Evolutionary conservation across 2,329 filamentous ascomycete species (phyloP).

Genomic region (Aspergillus sp.): DNA sequence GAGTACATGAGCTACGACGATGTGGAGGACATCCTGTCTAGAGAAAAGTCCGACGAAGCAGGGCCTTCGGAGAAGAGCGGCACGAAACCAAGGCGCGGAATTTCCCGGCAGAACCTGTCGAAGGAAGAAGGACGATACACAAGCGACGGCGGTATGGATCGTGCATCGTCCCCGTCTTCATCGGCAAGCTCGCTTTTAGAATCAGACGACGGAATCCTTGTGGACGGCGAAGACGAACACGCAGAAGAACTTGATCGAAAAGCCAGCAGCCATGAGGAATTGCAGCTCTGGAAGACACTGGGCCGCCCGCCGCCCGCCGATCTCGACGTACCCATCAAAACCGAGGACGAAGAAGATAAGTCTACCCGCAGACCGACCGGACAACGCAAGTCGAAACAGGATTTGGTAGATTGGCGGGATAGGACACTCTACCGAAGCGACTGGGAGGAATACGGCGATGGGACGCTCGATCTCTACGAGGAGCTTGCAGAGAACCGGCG

Average conservation of each 20-base stretch:
- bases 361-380: conserved; percentile 11
- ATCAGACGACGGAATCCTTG: conserved; percentile 9
- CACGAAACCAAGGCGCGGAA: conserved; percentile 1
- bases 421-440: conserved; percentile 37
- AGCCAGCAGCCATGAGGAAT: conserved; percentile 37
- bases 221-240: conserved; percentile 33
- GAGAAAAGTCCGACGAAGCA: conserved; percentile 3
- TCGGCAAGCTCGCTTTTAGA: conserved; percentile 1
- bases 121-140: not conserved
- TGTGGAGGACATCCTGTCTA: conserved; percentile 32
- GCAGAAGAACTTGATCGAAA: conserved; percentile 41
- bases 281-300: conserved; percentile 36
- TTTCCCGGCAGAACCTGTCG: not conserved
- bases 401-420: conserved; percentile 41
- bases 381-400: conserved; percentile 25
- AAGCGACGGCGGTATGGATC: not conserved
- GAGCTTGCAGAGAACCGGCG: conserved; percentile 20
- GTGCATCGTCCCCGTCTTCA: too few species aligned
- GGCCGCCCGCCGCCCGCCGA: conserved; percentile 13
- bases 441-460: conserved; percentile 41
- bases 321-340: conserved; percentile 12
- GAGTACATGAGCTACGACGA: conserved; percentile 30
- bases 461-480: conserved; percentile 18
- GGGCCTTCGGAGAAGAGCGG: conserved; percentile 6
- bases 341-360: conserved; percentile 12